Base-by-base conservation (phyloP, 805 yeast genomes). In the Pichia californica region DNA sequence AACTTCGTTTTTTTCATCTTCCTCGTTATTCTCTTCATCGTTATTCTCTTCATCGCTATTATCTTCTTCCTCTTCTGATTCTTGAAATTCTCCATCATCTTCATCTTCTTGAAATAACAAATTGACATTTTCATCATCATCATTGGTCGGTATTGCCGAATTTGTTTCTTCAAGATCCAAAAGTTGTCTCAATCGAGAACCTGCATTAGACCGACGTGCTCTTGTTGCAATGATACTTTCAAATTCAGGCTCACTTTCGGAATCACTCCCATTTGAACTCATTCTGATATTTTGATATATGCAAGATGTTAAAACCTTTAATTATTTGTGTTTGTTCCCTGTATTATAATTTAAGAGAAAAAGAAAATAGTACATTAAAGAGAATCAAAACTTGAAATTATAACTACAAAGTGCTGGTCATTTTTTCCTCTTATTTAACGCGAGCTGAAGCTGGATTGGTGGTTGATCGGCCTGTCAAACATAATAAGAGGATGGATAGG, bases 181-280 rank as follows among this genome's bases (percentile, higher is more conserved):
- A 47, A 93, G 71, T 44, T 79, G 78, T 54, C 77, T 77, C 58
- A 93, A 68, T 43, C 93, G 71, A 41, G 86, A 83, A 14, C 99
- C 99, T 2, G 99, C 99, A 64, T 91, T 93, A 35, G 88, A 63
- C 43, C 99, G 77, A 50, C 87, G 71, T 47, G 77, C 67, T 48
- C 97, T 74, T 3, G 95, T 82, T 18, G 84, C 78, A 52, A 83
- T 83, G 44, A 88, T 70, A 53, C 77, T 72, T 36, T 80, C 83
- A 46, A 62, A 62, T 16, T 53, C 51, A 3, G 38, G 37, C 30
- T 69, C 75, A 19, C 53, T 61, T 29, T 55, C 62, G 7, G 54
- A 52, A 34, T 35, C 25, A 7, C 25, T 23, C 9, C 25, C 25
- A 2, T 23, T 23, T 23, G 6, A 23, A 7, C 9, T 23, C 4